Evolutionary conservation across 768 basidiomycete species (phyloP), one percentile per base, ranked within the genome.

Genomic region (Boletus pseudopeckii): DNA sequence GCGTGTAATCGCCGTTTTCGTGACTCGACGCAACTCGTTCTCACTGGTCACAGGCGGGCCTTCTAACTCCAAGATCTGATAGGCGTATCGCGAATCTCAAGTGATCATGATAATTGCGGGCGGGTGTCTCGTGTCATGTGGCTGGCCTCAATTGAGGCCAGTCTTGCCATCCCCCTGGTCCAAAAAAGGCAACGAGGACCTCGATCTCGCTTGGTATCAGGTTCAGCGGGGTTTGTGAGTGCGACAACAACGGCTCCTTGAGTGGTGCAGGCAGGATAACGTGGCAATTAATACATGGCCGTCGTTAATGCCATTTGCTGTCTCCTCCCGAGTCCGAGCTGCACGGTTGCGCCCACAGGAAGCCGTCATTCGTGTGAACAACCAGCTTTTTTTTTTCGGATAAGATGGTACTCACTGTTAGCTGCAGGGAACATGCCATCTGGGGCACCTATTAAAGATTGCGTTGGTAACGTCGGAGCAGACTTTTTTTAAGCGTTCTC

Each of bases 31-130:
- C 50, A 34, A 42, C 41, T 56, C 22, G 24, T 45, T 62, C 52
- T 53, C 56, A 54, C 37, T 50, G 36, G 42, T 39, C 41, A 45
- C 51, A 33, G 33, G 50, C 5, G 38, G 22, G 44, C n/a, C 43
- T 47, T 51, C 45, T 45, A 54, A 45, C 37, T 20, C 55, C 39
- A 54, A 50, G 53, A 63, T 65, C 60, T 55, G 62, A 63, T 62
- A 50, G 34, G 32, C 7, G 48, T 38, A 47, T 45, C 45, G 53
- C 30, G 44, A 40, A 55, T 37, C 30, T 4, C 22, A 43, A 22
- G 45, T 54, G 45, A 63, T 63, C 43, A 62, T 65, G 55, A 61
- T 55, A 37, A n/a, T 30, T 50, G 54, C 45, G 52, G 22, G 42
- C 33, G 20, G 45, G n/a, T 45, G 15, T 33, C 36, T 34, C 50